phyloP scores from a whole-genome alignment of 2,329 filamentous ascomycete species.

The Blastomyces gilchristii region DNA sequence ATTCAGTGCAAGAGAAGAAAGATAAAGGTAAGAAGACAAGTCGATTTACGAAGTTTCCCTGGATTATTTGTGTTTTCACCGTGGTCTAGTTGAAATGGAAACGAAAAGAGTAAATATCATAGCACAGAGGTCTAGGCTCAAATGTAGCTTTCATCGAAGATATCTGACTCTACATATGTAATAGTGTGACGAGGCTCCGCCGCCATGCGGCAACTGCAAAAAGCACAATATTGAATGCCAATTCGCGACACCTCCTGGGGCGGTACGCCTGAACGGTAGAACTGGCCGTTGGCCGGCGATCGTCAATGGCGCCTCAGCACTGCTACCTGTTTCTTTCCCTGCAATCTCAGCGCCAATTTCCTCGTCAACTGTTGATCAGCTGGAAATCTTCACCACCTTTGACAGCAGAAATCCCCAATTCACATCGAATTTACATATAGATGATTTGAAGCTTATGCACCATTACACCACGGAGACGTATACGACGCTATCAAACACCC shows the following conservation, averaged over 20 bases:
- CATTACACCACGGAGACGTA: conserved; percentile 31
- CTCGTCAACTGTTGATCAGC: conserved; percentile 13
- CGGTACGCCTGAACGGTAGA: neutral
- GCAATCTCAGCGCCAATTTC: conserved; percentile 7
- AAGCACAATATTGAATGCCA: conserved; percentile 21
- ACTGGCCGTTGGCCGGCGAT: neutral
- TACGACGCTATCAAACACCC: conserved; percentile 18
- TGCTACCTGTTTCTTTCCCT: conserved; percentile 7
- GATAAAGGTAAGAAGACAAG: conserved; percentile 24
- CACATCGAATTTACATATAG: conserved; percentile 19
- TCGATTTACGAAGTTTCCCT: neutral
- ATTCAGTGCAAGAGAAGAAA: conserved; percentile 27
- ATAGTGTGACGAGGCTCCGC: conserved; percentile 21
- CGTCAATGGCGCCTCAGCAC: neutral
- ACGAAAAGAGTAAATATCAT: neutral
- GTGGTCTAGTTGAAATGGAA: neutral
- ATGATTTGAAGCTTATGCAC: conserved; percentile 38
- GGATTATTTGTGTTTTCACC: neutral
- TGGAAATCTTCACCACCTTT: conserved; percentile 16
- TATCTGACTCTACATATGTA: neutral
- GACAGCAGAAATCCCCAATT: conserved; percentile 14
- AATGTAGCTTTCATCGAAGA: neutral
- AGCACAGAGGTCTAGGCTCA: neutral
- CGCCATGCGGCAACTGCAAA: conserved; percentile 20
- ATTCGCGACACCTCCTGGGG: conserved; percentile 14